A percentile compares a stretch with the other conserved stretches of the same genome.
Conservation (phyloP, 2,329 filamentous ascomycete species). For the Graphiopsis chlorocephala region DNA sequence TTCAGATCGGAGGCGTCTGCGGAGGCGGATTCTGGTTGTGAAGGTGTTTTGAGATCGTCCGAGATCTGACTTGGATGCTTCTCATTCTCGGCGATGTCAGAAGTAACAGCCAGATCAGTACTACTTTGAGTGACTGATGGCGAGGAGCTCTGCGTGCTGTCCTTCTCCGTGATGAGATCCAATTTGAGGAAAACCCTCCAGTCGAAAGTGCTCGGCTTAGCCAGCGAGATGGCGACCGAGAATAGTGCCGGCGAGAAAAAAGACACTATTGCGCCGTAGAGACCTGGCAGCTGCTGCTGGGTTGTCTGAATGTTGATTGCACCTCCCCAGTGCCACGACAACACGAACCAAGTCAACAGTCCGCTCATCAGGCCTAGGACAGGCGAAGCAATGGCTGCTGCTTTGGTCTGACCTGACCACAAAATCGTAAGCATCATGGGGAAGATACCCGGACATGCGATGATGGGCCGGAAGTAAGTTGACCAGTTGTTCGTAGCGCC, state of each 20-base stretch:
- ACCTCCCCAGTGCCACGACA: slow-evolving; percentile 41
- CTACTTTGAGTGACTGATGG: not conserved
- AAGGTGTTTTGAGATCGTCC: not conserved
- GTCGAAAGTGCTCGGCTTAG: slow-evolving; percentile 36
- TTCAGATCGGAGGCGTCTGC: slow-evolving; percentile 25
- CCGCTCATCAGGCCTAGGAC: slow-evolving; percentile 45
- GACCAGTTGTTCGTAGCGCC: slow-evolving; percentile 51
- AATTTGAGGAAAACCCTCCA: slow-evolving; percentile 49
- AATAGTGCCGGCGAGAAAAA: slow-evolving; percentile 48
- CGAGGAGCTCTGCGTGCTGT: slow-evolving; percentile 14
- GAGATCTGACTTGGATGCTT: not conserved
- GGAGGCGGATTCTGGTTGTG: not conserved
- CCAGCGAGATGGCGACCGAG: slow-evolving; percentile 44
- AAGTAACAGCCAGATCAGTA: not conserved
- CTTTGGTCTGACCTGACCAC: slow-evolving; percentile 46
- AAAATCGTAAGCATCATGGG: slow-evolving; percentile 45
- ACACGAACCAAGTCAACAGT: slow-evolving; percentile 43
- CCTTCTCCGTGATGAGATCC: slow-evolving; percentile 43
- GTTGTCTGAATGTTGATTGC: slow-evolving; percentile 43
- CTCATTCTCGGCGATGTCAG: not conserved
- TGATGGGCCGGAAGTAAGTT: slow-evolving; percentile 42
- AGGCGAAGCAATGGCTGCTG: slow-evolving; percentile 46
- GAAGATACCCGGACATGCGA: slow-evolving; percentile 46
- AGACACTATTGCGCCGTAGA: slow-evolving; percentile 47
- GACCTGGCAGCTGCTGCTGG: slow-evolving; percentile 39